Percentiles rank a stretch among this genome's conserved stretches.
Evolutionary conservation across 371 early-diverging fungal species (phyloP).

Genomic region (Racocetra persica): DNA sequence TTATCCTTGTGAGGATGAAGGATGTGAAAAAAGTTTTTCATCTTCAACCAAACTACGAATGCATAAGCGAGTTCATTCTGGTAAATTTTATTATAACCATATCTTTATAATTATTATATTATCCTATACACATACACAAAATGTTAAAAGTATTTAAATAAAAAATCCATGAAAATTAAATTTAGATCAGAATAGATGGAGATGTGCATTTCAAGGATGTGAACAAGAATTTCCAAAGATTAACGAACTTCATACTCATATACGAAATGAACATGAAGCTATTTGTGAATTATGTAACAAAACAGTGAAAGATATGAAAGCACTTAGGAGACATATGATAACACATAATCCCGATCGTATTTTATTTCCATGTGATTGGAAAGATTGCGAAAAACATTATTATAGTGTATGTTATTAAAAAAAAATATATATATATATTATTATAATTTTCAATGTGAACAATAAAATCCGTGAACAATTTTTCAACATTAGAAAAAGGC

Average conservation of each 20-base stretch:
- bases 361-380: constrained; percentile 32
- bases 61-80: neutral
- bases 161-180: too few relatives aligned
- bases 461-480: neutral
- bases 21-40: constrained; percentile 23
- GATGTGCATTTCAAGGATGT: constrained; percentile 3
- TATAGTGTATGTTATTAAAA: constrained; percentile 14
- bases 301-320: neutral
- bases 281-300: constrained; percentile 26
- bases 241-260: constrained; percentile 15
- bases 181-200: neutral
- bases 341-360: constrained; percentile 31
- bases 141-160: too few relatives aligned
- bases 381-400: constrained; percentile 37
- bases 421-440: neutral
- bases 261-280: constrained; percentile 24
- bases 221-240: constrained; percentile 3
- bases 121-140: too few relatives aligned
- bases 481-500: neutral
- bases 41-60: neutral
- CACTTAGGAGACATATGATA: constrained; percentile 4
- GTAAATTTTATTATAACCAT: neutral
- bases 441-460: neutral
- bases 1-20: constrained; percentile 31
- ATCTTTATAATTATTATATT: too few relatives aligned